A percentile compares a stretch with the other conserved stretches of the same genome.
Evolutionary conservation across 176 grass and related monocot genomes (phyloP).

Genomic region (Pontederia crassipes): DNA sequence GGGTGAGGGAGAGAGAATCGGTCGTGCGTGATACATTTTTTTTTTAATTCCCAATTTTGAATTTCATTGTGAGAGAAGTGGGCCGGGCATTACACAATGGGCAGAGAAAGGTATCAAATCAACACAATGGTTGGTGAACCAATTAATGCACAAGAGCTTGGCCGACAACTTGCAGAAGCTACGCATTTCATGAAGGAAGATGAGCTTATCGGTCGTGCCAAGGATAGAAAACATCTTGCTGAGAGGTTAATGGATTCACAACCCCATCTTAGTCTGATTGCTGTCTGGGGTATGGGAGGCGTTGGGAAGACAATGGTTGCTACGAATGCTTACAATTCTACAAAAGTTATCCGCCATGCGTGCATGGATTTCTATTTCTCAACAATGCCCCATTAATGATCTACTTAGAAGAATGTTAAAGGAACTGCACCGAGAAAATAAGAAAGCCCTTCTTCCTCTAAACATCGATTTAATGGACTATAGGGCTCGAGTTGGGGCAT

Average conservation of each 20-base stretch:
- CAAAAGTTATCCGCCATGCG: slow-evolving; percentile 24
- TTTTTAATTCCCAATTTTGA: no score
- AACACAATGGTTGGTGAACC: no score
- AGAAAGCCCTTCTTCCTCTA: slow-evolving; percentile 21
- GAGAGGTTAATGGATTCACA: background rate
- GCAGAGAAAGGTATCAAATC: no score
- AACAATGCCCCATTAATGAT: no score
- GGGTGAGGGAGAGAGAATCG: no score
- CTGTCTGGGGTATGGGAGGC: slow-evolving; percentile 37
- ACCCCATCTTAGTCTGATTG: slow-evolving; percentile 9
- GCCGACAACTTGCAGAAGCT: no score
- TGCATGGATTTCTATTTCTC: slow-evolving; percentile 31
- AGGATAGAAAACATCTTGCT: slow-evolving; percentile 8
- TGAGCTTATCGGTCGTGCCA: slow-evolving; percentile 20
- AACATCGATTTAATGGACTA: slow-evolving; percentile 15
- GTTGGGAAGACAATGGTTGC: slow-evolving; percentile 32
- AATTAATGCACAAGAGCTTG: no score
- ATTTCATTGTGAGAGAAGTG: no score
- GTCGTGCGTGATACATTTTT: no score
- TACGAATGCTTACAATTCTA: slow-evolving; percentile 34
- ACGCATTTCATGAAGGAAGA: slow-evolving; percentile 29
- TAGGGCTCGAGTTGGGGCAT: slow-evolving; percentile 23
- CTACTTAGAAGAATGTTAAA: slow-evolving; percentile 8
- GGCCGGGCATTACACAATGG: no score
- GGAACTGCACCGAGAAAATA: slow-evolving; percentile 25